Evolutionary conservation across 2,329 filamentous ascomycete species (phyloP), one percentile per base, ranked within the genome.

Genomic region (Aschersonia sp.): DNA sequence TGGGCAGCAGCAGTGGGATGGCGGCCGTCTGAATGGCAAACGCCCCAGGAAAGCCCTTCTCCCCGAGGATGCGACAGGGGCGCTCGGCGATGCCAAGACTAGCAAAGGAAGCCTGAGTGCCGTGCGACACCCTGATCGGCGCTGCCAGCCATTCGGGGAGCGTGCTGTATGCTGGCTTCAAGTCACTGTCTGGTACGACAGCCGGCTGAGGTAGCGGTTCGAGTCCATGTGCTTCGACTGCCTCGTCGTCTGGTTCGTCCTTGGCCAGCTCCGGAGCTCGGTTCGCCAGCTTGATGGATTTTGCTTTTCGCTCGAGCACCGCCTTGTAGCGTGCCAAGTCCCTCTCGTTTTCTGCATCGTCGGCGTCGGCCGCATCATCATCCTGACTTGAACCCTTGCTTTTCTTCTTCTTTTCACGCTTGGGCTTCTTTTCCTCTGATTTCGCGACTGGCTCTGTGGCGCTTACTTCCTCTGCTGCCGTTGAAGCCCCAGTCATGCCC

Each of bases 181-280:
- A 72, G 1, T 69, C 68, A 32, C 74, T 66, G 43, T 80, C 73
- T 1, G 72, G 67, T 1, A 78, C 70, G 1, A 76, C 77, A 32
- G 76, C 74, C 10, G 86, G 88, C 55, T 95, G 88, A 6, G 88
- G 88, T 22, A 95, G 70, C 6, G 87, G 88, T 48, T 84, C 79
- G 1, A 97, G 70, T 29, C 86, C 87, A 60, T 88, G 81, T 4
- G 81, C 60, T 56, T 77, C 72, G 10, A 55, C 54, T 29, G 59
- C 53, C 41, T 66, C 62, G 12, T 58, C 55, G 4, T 65, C 62
- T 0, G 58, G 46, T 6, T 45, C 53, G n/a, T 60, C 55, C 35
- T 58, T 56, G 32, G 57, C 55, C 35, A 58, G 54, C 1, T 60
- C 55, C 2, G 62, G 57, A 4, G 65, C 61, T 48, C 69, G 67